A percentile compares a stretch with the other conserved stretches of the same genome.
Evolutionary conservation across 1,284 basidiomycete species (phyloP).

Genomic region (Tausonia pullulans): DNA sequence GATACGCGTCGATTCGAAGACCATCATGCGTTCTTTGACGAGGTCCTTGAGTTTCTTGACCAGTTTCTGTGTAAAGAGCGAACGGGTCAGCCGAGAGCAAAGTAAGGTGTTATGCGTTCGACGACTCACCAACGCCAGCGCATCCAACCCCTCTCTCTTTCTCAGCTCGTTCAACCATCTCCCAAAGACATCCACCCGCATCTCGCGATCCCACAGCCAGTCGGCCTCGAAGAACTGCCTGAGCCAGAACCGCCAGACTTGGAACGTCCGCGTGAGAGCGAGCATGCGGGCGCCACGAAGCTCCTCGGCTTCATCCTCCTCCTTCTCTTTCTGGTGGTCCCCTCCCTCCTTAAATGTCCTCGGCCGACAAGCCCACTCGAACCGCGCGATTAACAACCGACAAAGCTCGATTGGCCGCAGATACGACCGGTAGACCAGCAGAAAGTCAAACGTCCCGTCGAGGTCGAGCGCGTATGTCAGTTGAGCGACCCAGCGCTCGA

Average conservation of each 20-base stretch:
- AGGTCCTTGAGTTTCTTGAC: slow-evolving; percentile 69
- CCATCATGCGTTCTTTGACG: slow-evolving; percentile 60
- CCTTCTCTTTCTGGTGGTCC: slow-evolving; percentile 43
- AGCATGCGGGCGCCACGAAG: slow-evolving; percentile 46
- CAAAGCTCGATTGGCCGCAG: slow-evolving; percentile 62
- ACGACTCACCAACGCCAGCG: slow-evolving; percentile 52
- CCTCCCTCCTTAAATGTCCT: slow-evolving; percentile 31
- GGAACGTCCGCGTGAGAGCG: slow-evolving; percentile 72
- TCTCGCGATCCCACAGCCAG: slow-evolving; percentile 64
- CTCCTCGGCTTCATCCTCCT: slow-evolving; percentile 18
- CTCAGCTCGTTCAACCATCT: slow-evolving; percentile 63
- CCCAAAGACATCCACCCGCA: slow-evolving; percentile 54
- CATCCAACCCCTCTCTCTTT: slow-evolving; percentile 53
- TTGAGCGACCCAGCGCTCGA: slow-evolving; percentile 81
- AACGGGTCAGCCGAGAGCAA: not conserved
- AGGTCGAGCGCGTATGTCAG: slow-evolving; percentile 71
- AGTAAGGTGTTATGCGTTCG: not conserved
- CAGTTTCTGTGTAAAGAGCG: slow-evolving; percentile 44
- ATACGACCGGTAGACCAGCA: slow-evolving; percentile 75
- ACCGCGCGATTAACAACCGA: slow-evolving; percentile 64
- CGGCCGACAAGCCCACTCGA: slow-evolving; percentile 68
- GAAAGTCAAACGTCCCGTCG: slow-evolving; percentile 46
- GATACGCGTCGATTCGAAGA: slow-evolving; percentile 25
- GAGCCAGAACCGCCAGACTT: slow-evolving; percentile 74
- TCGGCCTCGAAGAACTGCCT: slow-evolving; percentile 76